A percentile compares a stretch with the other conserved stretches of the same genome.
Conservation (phyloP, 169 alveolate species). For the Cryptosporidium ryanae region DNA sequence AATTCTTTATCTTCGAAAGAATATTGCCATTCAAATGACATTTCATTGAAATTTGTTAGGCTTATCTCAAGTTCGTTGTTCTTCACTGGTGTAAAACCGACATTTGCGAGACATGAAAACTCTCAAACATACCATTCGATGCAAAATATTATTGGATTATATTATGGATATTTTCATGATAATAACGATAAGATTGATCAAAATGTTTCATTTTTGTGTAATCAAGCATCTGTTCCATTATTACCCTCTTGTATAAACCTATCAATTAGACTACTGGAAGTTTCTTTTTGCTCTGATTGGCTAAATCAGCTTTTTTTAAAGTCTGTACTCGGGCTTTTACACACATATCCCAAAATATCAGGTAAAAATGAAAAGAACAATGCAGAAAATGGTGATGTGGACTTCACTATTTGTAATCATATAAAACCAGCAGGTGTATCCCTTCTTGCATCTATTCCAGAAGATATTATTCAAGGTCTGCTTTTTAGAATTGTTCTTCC, state of each 20-base stretch:
- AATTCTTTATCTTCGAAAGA: slow-evolving; percentile 1
- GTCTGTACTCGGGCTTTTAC: slow-evolving; percentile 44
- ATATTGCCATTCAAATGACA: slow-evolving; percentile 1
- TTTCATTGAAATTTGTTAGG: slow-evolving; percentile 24
- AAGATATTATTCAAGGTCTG: slow-evolving; percentile 54
- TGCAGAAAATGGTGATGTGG: background rate
- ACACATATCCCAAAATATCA: slow-evolving; percentile 47
- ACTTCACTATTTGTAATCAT: background rate
- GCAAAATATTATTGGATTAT: slow-evolving; percentile 16
- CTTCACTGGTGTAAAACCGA: slow-evolving; percentile 57
- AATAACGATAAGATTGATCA: background rate
- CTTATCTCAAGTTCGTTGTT: slow-evolving; percentile 47
- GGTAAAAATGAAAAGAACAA: background rate
- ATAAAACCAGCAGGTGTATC: background rate
- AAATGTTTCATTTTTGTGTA: background rate
- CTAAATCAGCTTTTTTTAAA: slow-evolving; percentile 50
- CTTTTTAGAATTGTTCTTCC: slow-evolving; percentile 57
- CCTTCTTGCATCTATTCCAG: slow-evolving; percentile 41
- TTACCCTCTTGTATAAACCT: slow-evolving; percentile 62
- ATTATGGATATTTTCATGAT: slow-evolving; percentile 39
- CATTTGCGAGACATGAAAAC: background rate
- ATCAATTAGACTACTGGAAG: slow-evolving; percentile 52
- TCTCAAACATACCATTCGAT: background rate
- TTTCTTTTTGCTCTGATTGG: slow-evolving; percentile 60
- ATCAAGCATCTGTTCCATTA: slow-evolving; percentile 14